Evolutionary conservation across 352 stramenopile species (phyloP).

Genomic region (Phytopythium cucurbitacearum): DNA sequence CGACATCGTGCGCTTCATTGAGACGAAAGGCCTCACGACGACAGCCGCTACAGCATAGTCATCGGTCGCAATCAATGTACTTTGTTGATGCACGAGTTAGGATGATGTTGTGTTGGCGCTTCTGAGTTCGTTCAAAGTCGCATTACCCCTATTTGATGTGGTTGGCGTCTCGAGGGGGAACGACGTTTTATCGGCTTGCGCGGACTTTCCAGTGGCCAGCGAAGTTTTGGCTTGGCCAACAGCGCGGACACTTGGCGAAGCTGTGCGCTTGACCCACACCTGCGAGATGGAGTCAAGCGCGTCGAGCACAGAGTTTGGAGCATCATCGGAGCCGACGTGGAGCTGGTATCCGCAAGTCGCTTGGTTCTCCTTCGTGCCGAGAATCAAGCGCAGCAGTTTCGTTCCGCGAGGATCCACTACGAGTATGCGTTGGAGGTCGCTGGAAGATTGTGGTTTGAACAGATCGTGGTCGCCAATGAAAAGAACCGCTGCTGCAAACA

Average conservation of each 20-base stretch:
- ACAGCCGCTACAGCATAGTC: background rate
- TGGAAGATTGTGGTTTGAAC: slow-evolving; percentile 5
- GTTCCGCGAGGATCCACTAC: slow-evolving; percentile 13
- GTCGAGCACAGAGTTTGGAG: background rate
- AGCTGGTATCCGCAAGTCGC: background rate
- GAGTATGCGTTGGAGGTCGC: slow-evolving; percentile 14
- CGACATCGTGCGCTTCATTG: slow-evolving; percentile 81
- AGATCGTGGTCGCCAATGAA: slow-evolving; percentile 11
- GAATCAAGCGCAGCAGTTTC: slow-evolving; percentile 5
- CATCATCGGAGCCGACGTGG: background rate
- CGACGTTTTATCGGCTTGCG: too few relatives aligned
- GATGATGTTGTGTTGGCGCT: too few relatives aligned
- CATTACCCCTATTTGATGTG: too few relatives aligned
- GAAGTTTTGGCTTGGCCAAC: too few relatives aligned
- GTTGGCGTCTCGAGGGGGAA: too few relatives aligned
- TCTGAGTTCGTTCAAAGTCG: too few relatives aligned
- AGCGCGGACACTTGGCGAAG: too few relatives aligned
- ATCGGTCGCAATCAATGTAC: too few relatives aligned
- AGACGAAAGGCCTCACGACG: slow-evolving; percentile 13
- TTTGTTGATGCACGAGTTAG: too few relatives aligned
- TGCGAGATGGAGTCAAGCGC: background rate
- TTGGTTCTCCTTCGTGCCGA: background rate
- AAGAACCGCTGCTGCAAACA: slow-evolving; percentile 15
- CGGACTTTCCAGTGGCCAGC: too few relatives aligned
- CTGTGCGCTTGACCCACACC: background rate